A percentile compares a stretch with the other conserved stretches of the same genome.
phyloP scores from a whole-genome alignment of 495 filamentous ascomycete species.

The Talaromyces adpressus region DNA sequence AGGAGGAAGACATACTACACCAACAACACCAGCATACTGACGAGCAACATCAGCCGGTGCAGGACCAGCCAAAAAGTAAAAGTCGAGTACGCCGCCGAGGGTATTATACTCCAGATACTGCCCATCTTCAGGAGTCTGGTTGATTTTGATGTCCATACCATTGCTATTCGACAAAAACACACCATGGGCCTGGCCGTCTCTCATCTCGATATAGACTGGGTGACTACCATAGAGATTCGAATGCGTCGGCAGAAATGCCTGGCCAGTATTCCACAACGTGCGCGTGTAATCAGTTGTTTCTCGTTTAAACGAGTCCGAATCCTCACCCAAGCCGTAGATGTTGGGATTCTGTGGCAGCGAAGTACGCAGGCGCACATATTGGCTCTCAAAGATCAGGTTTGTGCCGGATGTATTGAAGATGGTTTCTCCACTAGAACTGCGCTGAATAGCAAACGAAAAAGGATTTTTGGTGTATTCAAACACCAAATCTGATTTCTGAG shows the following conservation, averaged over 20 bases:
- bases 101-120: conserved; percentile 64
- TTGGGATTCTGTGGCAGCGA: conserved; percentile 45
- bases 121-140: conserved; percentile 19
- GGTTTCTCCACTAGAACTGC: conserved; percentile 39
- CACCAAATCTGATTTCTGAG: conserved; percentile 24
- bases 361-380: conserved; percentile 47
- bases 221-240: conserved; percentile 46
- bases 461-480: conserved; percentile 45
- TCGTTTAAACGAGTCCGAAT: conserved; percentile 41
- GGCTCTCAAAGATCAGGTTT: conserved; percentile 46
- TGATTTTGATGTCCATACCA: conserved; percentile 59
- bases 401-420: conserved; percentile 40
- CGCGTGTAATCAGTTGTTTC: conserved; percentile 42
- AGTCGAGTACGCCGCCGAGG: conserved; percentile 46
- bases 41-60: conserved; percentile 40
- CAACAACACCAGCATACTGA: conserved; percentile 37
- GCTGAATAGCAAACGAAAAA: conserved; percentile 40
- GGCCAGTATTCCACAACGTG: conserved; percentile 33
- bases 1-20: conserved; percentile 9
- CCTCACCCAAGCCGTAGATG: conserved; percentile 48
- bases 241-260: conserved; percentile 9
- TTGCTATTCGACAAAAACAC: conserved; percentile 53
- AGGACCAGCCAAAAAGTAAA: conserved; percentile 49
- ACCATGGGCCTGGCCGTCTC: conserved; percentile 32
- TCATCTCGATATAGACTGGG: conserved; percentile 48